Conservation (phyloP, 2,329 filamentous ascomycete genomes). For the Cladosporium velox region DNA sequence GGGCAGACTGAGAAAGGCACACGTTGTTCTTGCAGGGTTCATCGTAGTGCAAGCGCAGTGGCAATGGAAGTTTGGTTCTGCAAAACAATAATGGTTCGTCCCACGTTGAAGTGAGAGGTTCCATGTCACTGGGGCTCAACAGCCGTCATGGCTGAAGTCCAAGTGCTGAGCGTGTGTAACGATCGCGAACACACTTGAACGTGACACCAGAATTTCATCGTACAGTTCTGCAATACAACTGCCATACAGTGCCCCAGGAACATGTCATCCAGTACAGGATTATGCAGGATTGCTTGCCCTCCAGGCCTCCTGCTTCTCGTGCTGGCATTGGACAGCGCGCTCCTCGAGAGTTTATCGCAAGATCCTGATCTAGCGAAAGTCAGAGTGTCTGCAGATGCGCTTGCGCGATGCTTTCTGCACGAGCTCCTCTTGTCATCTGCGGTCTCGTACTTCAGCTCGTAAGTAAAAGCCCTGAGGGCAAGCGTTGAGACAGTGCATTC, state of each 20-base stretch:
- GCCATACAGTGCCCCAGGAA: not conserved
- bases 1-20: not conserved
- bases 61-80: not conserved
- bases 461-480: not conserved
- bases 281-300: not conserved
- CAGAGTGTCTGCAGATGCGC: slow-evolving; percentile 3
- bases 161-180: not conserved
- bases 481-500: not conserved
- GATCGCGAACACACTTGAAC: not conserved
- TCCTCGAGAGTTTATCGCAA: slow-evolving; percentile 11
- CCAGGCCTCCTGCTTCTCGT: not conserved
- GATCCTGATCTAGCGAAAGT: slow-evolving; percentile 14
- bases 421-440: not conserved
- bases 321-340: not conserved
- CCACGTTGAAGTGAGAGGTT: not conserved
- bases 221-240: not conserved
- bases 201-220: not conserved
- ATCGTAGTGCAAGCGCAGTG: not conserved
- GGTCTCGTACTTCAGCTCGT: slow-evolving; percentile 4
- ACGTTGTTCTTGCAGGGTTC: not conserved
- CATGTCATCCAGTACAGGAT: not conserved
- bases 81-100: not conserved
- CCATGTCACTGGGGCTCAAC: not conserved
- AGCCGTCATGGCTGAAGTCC: not conserved
- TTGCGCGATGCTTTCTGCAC: not conserved